Base-by-base conservation (phyloP, 2,329 filamentous ascomycete species). In the Sporothrix dimorphospora region DNA sequence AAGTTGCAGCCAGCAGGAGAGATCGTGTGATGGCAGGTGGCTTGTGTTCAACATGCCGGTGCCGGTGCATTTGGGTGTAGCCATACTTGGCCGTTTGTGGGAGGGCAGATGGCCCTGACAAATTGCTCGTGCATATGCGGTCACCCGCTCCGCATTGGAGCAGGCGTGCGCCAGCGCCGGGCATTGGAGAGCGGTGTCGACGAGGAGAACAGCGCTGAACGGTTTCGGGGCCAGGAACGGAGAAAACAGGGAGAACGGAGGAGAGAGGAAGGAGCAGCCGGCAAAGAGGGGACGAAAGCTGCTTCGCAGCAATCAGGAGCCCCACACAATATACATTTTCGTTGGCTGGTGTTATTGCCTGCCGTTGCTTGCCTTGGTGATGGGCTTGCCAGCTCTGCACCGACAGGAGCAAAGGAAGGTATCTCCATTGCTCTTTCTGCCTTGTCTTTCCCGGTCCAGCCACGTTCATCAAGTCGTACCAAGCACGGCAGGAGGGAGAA, bases 231-330 rank as follows among this genome's bases (percentile, higher is more conserved):
- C 21, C 16, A n/a, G 16, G 24, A 12, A 49, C 42, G 63, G 63
- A 49, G 63, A 66, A 66, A 66, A 19, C 14, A 49, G 24, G 27
- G 11, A n/a, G 16, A 34, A 42, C 12, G 59, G 59, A 42, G 38
- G 59, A 45, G 14, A 65, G 19, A 45, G 59, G 38, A 65, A 45
- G 38, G 21, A 16, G 59, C 38, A 27, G 24, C 40, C 42, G 57
- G 34, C 57, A 61, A 61, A 61, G 57, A 61, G 57, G 57, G 34
- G 57, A 61, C 24, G 34, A 61, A 66, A 45, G 59, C 63, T 47
- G 42, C 63, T n/a, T 47, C 42, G 19, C 14, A 47, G 14, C 24
- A n/a, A 34, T 21, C 57, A n/a, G 14, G 24, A 42, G 55, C 24
- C 61, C 61, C 59, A 63, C 38, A 63, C 5, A 42, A n/a, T 27